Percentiles rank a stretch among this genome's conserved stretches.
Conservation (phyloP, 306 rosid species). For the Vigna radiata region DNA sequence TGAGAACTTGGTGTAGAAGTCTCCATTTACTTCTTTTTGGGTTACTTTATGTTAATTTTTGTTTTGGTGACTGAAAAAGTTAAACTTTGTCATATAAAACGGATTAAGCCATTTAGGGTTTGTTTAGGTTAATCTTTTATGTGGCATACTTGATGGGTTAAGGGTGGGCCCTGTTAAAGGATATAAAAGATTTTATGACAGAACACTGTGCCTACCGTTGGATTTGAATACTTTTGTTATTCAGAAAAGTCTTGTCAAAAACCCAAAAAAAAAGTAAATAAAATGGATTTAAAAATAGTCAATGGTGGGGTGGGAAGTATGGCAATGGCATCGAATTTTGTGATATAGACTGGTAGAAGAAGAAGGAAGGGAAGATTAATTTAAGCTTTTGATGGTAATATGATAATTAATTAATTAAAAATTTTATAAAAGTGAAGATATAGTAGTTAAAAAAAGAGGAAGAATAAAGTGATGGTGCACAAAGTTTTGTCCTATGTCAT, state of each 20-base stretch:
- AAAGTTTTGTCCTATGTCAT: conserved; percentile 28
- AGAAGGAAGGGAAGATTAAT: conserved; percentile 39
- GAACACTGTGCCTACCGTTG: conserved; percentile 36
- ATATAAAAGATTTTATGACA: conserved; percentile 25
- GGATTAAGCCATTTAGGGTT: conserved; percentile 27
- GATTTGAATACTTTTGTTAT: conserved; percentile 38
- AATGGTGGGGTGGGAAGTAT: conserved; percentile 47
- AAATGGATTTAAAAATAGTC: conserved; percentile 30
- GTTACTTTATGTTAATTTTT: neutral
- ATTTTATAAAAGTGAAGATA: conserved; percentile 2
- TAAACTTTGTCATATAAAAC: conserved; percentile 42
- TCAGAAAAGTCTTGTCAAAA: conserved; percentile 47
- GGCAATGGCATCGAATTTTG: conserved; percentile 43
- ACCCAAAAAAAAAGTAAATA: conserved; percentile 18
- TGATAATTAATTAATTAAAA: conserved; percentile 5
- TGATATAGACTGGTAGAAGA: conserved; percentile 29
- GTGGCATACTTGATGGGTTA: neutral
- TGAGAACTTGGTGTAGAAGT: neutral
- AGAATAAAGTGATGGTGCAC: conserved; percentile 27
- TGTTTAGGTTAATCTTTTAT: conserved; percentile 12
- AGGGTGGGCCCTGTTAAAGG: conserved; percentile 38
- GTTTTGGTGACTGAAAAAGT: conserved; percentile 43
- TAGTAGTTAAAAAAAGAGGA: neutral
- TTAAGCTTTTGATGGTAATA: conserved; percentile 15
- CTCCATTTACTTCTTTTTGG: neutral